A percentile compares a stretch with the other conserved stretches of the same genome.
Evolutionary conservation across 2,329 filamentous ascomycete genomes (phyloP).

Genomic region (Penicillium sp.): DNA sequence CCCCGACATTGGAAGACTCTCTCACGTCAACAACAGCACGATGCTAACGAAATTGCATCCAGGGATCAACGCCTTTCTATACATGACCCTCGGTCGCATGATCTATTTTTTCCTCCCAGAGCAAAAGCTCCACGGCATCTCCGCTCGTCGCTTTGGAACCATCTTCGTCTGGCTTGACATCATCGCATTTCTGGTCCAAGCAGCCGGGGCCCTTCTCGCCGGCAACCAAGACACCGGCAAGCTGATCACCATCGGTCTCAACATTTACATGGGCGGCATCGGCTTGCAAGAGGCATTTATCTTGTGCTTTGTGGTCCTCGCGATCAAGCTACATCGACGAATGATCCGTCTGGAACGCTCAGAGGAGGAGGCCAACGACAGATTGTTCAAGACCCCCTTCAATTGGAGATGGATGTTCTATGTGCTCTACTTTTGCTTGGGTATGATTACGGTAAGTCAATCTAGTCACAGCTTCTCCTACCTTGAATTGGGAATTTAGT

Average conservation of each 20-base stretch:
- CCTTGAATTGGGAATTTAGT: no score
- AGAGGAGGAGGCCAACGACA: constrained; percentile 1
- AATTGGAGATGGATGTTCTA: constrained; percentile 25
- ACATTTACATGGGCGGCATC: constrained; percentile 52
- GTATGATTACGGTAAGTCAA: constrained; percentile 37
- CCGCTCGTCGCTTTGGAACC: constrained; percentile 33
- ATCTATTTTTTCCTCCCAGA: constrained; percentile 35
- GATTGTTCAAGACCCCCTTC: not conserved
- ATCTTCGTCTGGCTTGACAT: constrained; percentile 45
- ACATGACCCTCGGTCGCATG: constrained; percentile 39
- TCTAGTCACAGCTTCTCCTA: not conserved
- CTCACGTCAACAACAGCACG: not conserved
- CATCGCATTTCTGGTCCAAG: constrained; percentile 42
- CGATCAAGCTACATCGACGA: constrained; percentile 34
- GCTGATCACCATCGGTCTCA: constrained; percentile 34
- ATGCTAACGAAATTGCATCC: not conserved
- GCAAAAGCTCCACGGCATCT: constrained; percentile 30
- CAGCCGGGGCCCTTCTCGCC: constrained; percentile 35
- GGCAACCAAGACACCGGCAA: constrained; percentile 18
- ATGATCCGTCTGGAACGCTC: constrained; percentile 22
- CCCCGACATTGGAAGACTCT: no score
- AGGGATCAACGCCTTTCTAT: constrained; percentile 45
- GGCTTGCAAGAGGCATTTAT: constrained; percentile 49
- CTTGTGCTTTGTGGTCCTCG: constrained; percentile 41
- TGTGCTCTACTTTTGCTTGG: constrained; percentile 37